Conservation (phyloP, 257 asterid species). For the Fraxinus quadrangulata region DNA sequence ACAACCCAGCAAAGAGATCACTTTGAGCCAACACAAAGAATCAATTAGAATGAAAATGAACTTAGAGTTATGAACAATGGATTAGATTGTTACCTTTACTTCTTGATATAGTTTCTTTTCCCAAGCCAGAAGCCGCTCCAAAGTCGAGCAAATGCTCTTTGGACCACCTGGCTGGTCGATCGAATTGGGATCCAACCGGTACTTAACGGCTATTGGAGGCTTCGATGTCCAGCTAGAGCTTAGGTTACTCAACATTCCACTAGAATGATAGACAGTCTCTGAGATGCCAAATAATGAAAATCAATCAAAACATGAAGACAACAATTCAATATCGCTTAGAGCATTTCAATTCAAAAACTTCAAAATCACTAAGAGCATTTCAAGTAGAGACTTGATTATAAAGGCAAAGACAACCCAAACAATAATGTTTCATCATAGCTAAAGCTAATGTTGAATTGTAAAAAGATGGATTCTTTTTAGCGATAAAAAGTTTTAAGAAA, state of each 20-base stretch:
- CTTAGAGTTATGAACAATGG: not conserved
- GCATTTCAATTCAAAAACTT: not conserved
- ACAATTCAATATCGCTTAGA: not conserved
- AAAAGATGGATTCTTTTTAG: not conserved
- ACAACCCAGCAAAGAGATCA: conserved; percentile 24
- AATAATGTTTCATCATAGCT: not conserved
- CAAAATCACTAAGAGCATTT: too few relatives aligned
- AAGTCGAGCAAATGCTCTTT: conserved; percentile 80
- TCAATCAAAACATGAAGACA: conserved; percentile 3
- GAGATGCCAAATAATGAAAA: conserved; percentile 30
- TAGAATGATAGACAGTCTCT: conserved; percentile 97
- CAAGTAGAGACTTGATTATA: not conserved
- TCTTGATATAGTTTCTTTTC: conserved; percentile 92
- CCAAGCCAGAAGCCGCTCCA: conserved; percentile 97
- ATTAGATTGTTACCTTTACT: conserved; percentile 71
- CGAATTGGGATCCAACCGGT: conserved; percentile 69
- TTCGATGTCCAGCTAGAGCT: conserved; percentile 97
- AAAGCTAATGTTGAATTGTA: not conserved
- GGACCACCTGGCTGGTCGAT: conserved; percentile 64
- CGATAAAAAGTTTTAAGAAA: not conserved
- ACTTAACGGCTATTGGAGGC: conserved; percentile 93
- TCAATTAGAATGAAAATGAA: not conserved
- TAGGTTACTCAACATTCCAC: conserved; percentile 86
- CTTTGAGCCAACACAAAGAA: conserved; percentile 20
- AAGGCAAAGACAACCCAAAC: not conserved